Evolutionary conservation across 1,284 basidiomycete genomes (phyloP).

Genomic region (Amylostereum areolatum): DNA sequence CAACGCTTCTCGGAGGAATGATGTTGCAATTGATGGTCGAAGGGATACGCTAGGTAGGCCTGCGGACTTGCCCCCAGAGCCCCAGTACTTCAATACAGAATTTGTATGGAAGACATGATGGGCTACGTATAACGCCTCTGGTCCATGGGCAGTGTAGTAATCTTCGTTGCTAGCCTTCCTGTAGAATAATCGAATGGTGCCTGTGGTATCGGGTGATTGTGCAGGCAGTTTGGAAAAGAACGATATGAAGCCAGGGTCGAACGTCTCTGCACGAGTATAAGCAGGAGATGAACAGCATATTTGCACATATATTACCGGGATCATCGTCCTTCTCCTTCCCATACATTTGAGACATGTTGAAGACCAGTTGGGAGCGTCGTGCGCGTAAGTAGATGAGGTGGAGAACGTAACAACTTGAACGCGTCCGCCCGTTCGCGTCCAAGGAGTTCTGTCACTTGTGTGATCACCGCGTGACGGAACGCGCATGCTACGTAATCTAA

Average conservation of each 20-base stretch:
- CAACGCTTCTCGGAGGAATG: constrained; percentile 85
- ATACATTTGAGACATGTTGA: constrained; percentile 57
- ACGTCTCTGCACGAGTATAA: constrained; percentile 7
- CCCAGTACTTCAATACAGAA: constrained; percentile 81
- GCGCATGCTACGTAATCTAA: neutral
- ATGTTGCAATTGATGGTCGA: constrained; percentile 77
- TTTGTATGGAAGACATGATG: constrained; percentile 82
- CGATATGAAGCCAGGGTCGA: constrained; percentile 65
- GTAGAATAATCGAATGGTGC: constrained; percentile 81
- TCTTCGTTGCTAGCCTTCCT: constrained; percentile 61
- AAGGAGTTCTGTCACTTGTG: neutral
- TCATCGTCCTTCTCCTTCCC: constrained; percentile 62
- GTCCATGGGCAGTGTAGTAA: constrained; percentile 86
- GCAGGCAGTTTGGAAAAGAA: constrained; percentile 66
- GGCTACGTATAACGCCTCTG: constrained; percentile 86
- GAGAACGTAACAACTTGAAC: neutral
- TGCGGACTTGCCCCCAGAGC: constrained; percentile 45
- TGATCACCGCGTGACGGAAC: neutral
- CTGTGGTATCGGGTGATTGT: constrained; percentile 60
- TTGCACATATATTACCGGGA: constrained; percentile 23
- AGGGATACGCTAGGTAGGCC: constrained; percentile 79
- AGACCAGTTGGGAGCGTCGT: too few relatives aligned
- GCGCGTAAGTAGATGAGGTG: too few relatives aligned
- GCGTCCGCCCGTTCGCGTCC: neutral
- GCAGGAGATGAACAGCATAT: neutral